Conservation (phyloP, 2,329 filamentous ascomycete species). For the Drechslera avenae region DNA sequence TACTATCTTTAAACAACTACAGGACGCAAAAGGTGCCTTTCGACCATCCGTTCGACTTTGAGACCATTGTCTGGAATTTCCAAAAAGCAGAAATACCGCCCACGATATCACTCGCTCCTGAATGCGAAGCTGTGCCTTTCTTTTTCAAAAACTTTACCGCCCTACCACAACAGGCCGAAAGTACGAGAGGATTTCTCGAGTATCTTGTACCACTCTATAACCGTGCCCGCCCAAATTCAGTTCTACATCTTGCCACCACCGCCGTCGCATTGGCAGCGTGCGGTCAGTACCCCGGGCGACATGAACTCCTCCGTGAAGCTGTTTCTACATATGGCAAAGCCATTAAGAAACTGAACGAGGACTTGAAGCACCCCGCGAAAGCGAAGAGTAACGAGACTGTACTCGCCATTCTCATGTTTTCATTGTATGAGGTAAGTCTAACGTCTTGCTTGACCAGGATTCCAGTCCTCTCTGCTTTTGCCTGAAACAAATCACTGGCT, state of each 20-base stretch:
- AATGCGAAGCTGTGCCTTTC: slow-evolving; percentile 48
- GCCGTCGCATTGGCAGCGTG: slow-evolving; percentile 48
- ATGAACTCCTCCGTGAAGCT: slow-evolving; percentile 42
- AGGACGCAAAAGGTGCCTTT: slow-evolving; percentile 18
- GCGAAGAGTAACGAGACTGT: slow-evolving; percentile 48
- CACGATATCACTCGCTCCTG: slow-evolving; percentile 37
- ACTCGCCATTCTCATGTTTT: slow-evolving; percentile 49
- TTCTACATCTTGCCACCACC: slow-evolving; percentile 49
- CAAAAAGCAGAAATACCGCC: slow-evolving; percentile 29
- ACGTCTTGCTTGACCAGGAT: slow-evolving; percentile 22
- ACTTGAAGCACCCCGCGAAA: slow-evolving; percentile 42
- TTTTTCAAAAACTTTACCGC: slow-evolving; percentile 51
- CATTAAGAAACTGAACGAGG: slow-evolving; percentile 44
- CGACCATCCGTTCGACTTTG: slow-evolving; percentile 26
- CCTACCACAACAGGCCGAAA: slow-evolving; percentile 46
- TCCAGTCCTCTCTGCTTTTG: slow-evolving; percentile 21
- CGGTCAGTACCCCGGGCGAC: slow-evolving; percentile 47
- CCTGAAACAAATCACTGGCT: background rate
- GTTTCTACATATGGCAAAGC: slow-evolving; percentile 46
- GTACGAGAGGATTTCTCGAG: slow-evolving; percentile 47
- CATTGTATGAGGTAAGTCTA: slow-evolving; percentile 49
- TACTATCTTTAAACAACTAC: slow-evolving; percentile 19
- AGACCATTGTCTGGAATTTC: slow-evolving; percentile 41
- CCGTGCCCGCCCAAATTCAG: slow-evolving; percentile 38
- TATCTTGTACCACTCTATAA: slow-evolving; percentile 48